Evolutionary conservation across 768 basidiomycete genomes (phyloP).

Genomic region (Termitomyces bulborhizus): DNA sequence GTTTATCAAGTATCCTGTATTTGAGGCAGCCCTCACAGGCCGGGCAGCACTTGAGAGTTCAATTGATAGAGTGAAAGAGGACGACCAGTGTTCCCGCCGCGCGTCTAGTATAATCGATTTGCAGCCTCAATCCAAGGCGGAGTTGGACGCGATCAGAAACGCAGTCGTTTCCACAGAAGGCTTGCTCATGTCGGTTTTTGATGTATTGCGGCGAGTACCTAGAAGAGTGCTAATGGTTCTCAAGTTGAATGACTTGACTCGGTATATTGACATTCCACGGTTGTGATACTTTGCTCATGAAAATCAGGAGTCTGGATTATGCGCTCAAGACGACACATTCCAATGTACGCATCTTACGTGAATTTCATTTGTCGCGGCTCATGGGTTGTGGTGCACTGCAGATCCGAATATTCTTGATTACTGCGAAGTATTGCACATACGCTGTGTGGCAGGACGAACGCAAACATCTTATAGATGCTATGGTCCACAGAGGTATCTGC

Average conservation of each 20-base stretch:
- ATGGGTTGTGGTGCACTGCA: slow-evolving; percentile 21
- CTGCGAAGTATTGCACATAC: slow-evolving; percentile 79
- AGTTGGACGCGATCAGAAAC: slow-evolving; percentile 75
- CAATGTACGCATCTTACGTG: slow-evolving; percentile 34
- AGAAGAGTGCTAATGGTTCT: slow-evolving; percentile 78
- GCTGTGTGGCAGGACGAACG: slow-evolving; percentile 76
- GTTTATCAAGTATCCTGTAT: slow-evolving; percentile 74
- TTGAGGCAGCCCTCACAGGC: slow-evolving; percentile 93
- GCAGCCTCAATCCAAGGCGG: slow-evolving; percentile 62
- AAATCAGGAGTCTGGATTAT: slow-evolving; percentile 66
- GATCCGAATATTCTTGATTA: slow-evolving; percentile 86
- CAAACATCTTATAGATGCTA: slow-evolving; percentile 34
- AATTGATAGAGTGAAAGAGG: slow-evolving; percentile 36
- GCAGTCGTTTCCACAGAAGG: slow-evolving; percentile 84
- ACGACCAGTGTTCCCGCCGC: slow-evolving; percentile 42
- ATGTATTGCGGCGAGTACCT: slow-evolving; percentile 82
- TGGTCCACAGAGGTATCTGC: slow-evolving; percentile 46
- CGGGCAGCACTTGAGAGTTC: slow-evolving; percentile 68
- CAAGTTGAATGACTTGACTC: slow-evolving; percentile 81
- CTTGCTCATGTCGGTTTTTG: slow-evolving; percentile 77
- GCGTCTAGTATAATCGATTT: slow-evolving; percentile 76
- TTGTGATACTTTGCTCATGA: slow-evolving; percentile 3
- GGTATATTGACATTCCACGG: slow-evolving; percentile 29
- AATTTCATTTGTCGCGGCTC: neutral
- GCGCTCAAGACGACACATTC: slow-evolving; percentile 86